Conservation (phyloP, 805 yeast genomes). For the Isabelozyma rhagii region DNA sequence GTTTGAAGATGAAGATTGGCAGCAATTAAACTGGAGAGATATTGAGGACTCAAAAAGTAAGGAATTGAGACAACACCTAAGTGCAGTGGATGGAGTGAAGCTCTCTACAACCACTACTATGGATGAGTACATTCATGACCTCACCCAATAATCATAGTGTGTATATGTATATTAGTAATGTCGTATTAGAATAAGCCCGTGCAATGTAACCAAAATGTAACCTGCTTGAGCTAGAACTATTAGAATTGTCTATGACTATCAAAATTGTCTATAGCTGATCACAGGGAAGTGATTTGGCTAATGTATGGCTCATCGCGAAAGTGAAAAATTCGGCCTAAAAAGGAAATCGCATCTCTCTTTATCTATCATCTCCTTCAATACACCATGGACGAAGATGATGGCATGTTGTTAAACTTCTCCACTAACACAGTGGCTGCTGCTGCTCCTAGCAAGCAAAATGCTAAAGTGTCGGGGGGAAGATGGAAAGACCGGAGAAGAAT, state of each 20-base stretch:
- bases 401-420: constrained; percentile 72
- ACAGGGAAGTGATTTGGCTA: too few relatives aligned
- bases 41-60: constrained; percentile 13
- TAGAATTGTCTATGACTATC: neutral
- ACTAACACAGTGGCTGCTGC: constrained; percentile 13
- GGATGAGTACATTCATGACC: constrained; percentile 22
- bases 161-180: too few relatives aligned
- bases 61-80: constrained; percentile 11
- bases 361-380: neutral
- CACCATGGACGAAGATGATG: constrained; percentile 56
- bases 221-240: too few relatives aligned
- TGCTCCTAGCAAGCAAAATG: neutral
- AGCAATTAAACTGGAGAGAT: constrained; percentile 25
- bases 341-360: neutral
- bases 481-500: constrained; percentile 79
- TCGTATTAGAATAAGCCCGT: too few relatives aligned
- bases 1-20: constrained; percentile 43
- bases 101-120: constrained; percentile 19
- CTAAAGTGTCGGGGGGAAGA: constrained; percentile 63
- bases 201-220: too few relatives aligned
- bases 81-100: constrained; percentile 11
- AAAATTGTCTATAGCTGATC: neutral
- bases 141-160: constrained; percentile 9
- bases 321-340: neutral
- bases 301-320: constrained; percentile 6